phyloP scores from a whole-genome alignment of 108 stramenopile species.

The Cyclotella kingstonii region DNA sequence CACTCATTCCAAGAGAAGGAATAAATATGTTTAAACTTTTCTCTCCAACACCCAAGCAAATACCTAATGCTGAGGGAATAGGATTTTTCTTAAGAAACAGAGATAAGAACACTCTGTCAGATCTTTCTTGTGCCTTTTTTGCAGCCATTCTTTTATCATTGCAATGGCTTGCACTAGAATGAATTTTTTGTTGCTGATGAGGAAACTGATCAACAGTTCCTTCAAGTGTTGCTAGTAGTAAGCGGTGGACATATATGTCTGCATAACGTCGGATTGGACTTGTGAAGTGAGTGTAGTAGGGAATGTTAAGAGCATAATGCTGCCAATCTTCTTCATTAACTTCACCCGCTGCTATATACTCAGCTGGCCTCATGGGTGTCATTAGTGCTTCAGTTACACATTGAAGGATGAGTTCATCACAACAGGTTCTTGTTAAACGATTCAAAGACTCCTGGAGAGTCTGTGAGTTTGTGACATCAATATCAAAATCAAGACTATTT shows the following conservation, averaged over 20 bases:
- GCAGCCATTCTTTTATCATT: conserved; percentile 88
- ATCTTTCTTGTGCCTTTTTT: conserved; percentile 87
- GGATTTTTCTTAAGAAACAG: conserved; percentile 73
- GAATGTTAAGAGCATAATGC: conserved; percentile 95
- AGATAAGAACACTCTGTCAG: conserved; percentile 84
- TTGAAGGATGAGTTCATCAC: conserved; percentile 71
- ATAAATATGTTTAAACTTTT: conserved; percentile 85
- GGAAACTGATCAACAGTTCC: conserved; percentile 63
- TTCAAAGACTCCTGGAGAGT: conserved; percentile 80
- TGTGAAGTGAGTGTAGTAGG: conserved; percentile 98
- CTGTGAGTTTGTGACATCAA: conserved; percentile 62
- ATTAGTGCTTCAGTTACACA: conserved; percentile 84
- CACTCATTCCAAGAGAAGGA: conserved; percentile 67
- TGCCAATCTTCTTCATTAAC: conserved; percentile 60
- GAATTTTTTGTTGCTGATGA: conserved; percentile 49
- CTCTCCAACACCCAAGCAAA: conserved; percentile 77
- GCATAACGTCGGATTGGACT: conserved; percentile 94
- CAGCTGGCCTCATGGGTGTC: conserved; percentile 88
- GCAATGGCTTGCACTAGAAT: conserved; percentile 63
- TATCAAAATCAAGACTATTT: conserved; percentile 56
- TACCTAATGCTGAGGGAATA: conserved; percentile 54
- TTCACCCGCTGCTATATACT: conserved; percentile 87
- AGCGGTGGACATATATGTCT: conserved; percentile 91
- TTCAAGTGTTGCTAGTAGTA: conserved; percentile 89
- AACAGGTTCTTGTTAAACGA: conserved; percentile 61